Evolutionary conservation across 2,329 filamentous ascomycete genomes (phyloP), one percentile per base, ranked within the genome.

Genomic region (Xylariaceae sp.): DNA sequence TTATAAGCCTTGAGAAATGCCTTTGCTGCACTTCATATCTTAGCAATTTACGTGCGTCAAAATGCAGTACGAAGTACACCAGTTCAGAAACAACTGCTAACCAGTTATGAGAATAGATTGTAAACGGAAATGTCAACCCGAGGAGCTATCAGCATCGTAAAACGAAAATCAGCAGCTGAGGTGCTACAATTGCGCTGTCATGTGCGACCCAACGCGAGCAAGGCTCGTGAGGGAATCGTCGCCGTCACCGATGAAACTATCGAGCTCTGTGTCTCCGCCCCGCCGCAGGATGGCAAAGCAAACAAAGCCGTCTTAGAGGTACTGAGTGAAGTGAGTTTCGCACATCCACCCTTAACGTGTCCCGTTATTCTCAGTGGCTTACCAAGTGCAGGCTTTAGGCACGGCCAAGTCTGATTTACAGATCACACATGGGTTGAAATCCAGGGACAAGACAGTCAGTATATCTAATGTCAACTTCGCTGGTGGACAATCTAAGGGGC

Each of bases 291-390:
- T 13, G 85, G 85, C 13, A 83, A 87, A 65, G 81, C 86, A 5
- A 89, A 89, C 65, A 80, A 79, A 64, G 85, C 86, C 4, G 82
- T 88, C 2, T 71, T 83, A 46, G 74, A 78, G 36, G 70, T 89
- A 4, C 71, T 90, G 51, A 84, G 85, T 58, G 72, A 81, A 64
- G 83, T 56, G 42, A 29, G 26, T 16, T 42, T 42, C 19, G 19
- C 39, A 41, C 18, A 22, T 5, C 39, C 18, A 22, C 15, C 13
- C 18, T 43, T 29, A 9, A 29, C 21, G 13, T 16, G 29, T 18
- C 30, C 7, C 16, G 22, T 39, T 16, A 1, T 34, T 29, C 42
- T 43, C 18, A 45, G 30, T 13, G 19, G 32, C 49, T 40, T 26
- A 61, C 19, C 16, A 4, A 19, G 8, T n/a, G 8, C 57, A 85